Conservation (phyloP, 805 yeast genomes). For the Nakazawaea anatomiae region DNA sequence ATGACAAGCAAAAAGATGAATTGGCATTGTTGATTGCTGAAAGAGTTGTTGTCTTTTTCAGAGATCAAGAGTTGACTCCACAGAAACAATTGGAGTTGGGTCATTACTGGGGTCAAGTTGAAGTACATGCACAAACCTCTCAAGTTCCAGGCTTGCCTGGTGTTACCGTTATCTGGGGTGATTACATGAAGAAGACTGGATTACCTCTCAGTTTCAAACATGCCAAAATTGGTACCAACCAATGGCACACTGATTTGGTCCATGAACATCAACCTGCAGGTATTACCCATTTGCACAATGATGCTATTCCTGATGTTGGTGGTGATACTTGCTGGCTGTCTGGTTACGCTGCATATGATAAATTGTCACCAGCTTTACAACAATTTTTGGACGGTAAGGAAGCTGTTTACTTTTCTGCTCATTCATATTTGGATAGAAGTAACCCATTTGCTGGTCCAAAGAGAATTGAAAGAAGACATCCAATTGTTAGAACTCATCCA, state of each 20-base stretch:
- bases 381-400: constrained; percentile 46
- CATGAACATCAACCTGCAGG: constrained; percentile 56
- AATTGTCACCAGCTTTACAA: constrained; percentile 45
- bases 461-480: constrained; percentile 51
- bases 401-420: constrained; percentile 37
- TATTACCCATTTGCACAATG: constrained; percentile 46
- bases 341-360: constrained; percentile 55
- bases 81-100: constrained; percentile 39
- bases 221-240: constrained; percentile 15
- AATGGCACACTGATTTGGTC: constrained; percentile 50
- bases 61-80: constrained; percentile 39
- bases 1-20: constrained; percentile 35
- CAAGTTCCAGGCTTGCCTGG: constrained; percentile 31
- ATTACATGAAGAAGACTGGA: constrained; percentile 24
- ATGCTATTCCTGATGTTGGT: constrained; percentile 43
- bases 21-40: constrained; percentile 37
- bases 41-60: constrained; percentile 43
- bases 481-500: constrained; percentile 58
- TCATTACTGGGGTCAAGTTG: constrained; percentile 38
- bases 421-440: constrained; percentile 31
- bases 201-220: constrained; percentile 17
- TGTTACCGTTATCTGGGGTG: constrained; percentile 36
- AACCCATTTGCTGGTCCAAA: constrained; percentile 42
- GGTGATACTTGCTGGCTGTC: constrained; percentile 56
- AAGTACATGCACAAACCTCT: constrained; percentile 31